phyloP scores from a whole-genome alignment of 2,329 filamentous ascomycete species.

The Ambrosiella xylebori region DNA sequence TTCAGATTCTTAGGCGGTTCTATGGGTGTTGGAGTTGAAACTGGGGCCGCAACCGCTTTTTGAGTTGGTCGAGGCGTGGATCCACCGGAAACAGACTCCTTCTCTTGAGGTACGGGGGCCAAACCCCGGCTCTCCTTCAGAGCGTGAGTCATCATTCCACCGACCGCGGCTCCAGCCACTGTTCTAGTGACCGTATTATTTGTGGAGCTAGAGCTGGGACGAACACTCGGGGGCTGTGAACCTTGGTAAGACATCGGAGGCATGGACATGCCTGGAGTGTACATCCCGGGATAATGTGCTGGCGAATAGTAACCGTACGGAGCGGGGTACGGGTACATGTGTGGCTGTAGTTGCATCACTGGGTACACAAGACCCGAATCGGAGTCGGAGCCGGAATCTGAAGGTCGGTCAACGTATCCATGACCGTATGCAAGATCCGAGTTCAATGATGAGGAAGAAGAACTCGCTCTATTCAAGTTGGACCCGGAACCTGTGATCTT shows the following conservation, averaged over 20 bases:
- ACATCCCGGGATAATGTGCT: not conserved
- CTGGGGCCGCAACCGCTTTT: not conserved
- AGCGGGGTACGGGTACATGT: not conserved
- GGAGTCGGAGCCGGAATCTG: constrained; percentile 9
- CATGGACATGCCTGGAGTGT: not conserved
- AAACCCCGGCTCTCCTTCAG: not conserved
- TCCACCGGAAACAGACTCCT: constrained; percentile 5
- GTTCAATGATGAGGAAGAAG: constrained; percentile 50
- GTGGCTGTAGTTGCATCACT: not conserved
- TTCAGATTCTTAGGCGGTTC: not conserved
- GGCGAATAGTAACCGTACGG: not conserved
- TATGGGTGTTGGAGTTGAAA: not conserved
- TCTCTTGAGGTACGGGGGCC: not conserved
- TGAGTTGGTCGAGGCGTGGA: constrained; percentile 4
- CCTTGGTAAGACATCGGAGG: not conserved
- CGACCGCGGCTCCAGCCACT: not conserved
- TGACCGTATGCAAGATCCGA: constrained; percentile 51
- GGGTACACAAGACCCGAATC: not conserved
- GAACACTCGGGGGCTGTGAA: not conserved
- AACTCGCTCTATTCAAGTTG: constrained; percentile 41
- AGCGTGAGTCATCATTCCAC: not conserved
- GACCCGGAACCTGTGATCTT: constrained; percentile 24
- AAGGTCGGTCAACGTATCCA: constrained; percentile 31
- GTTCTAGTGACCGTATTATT: not conserved
- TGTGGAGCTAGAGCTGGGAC: constrained; percentile 1